Conservation (phyloP, 164 flowering plant genomes). For the grape (Vitis vinifera) region DNA sequence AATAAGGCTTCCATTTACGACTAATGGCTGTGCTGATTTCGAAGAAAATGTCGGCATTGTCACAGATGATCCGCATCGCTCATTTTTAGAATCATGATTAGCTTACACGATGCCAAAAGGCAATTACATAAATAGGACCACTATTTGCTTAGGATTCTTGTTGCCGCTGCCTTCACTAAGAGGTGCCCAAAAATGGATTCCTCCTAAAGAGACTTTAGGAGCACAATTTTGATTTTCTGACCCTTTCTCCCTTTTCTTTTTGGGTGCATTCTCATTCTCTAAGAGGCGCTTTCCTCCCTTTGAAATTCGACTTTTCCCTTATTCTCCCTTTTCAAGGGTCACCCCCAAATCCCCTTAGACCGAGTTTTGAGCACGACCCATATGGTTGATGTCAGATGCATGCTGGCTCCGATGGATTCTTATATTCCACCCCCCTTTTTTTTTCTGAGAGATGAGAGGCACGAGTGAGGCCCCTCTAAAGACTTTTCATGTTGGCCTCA, state of each 20-base stretch:
- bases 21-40: too few relatives aligned
- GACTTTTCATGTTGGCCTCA: conserved; percentile 7
- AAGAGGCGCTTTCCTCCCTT: not conserved
- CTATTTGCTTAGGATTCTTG: conserved; percentile 24
- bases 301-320: conserved; percentile 13
- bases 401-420: conserved; percentile 15
- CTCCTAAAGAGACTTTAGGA: conserved; percentile 26
- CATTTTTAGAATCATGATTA: not conserved
- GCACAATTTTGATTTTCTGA: conserved; percentile 31
- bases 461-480: conserved; percentile 9
- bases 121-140: not conserved
- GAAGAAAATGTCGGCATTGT: too few relatives aligned
- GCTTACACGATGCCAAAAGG: conserved; percentile 5
- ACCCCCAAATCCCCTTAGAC: not conserved
- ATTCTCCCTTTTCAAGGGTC: conserved; percentile 11
- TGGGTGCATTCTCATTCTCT: not conserved
- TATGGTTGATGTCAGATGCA: conserved; percentile 23
- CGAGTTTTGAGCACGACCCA: conserved; percentile 8
- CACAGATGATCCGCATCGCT: too few relatives aligned
- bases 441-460: not conserved
- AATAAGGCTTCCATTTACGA: too few relatives aligned
- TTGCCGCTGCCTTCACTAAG: conserved; percentile 12
- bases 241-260: not conserved
- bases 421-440: not conserved
- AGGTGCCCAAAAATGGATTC: conserved; percentile 7